Base-by-base conservation (phyloP, 139 green algal genomes). In the Coelastrella sp. region DNA sequence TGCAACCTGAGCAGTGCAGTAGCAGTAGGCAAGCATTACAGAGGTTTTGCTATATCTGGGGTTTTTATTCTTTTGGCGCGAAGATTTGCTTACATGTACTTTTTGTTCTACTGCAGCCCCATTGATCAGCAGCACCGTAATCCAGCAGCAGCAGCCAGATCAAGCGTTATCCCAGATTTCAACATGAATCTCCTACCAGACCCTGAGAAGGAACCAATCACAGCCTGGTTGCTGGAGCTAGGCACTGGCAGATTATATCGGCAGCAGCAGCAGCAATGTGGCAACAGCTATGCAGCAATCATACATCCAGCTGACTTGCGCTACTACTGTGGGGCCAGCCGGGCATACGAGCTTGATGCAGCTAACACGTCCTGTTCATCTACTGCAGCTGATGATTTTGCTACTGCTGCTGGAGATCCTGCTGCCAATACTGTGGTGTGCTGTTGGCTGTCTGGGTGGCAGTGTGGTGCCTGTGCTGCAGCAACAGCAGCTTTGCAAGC, bases 381-480 rank as follows among this genome's bases (percentile, higher is more conserved):
- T 23, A 57, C 45, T 23, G 11, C 45, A 23, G 45, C 11, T 57
- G 45, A 13, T 23, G 45, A 23, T 57, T 13, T 23, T 23, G 27
- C 62, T 69, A 30, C 62, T 41, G 67, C 4, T 57, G 35, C 43
- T 27, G 27, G 11, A 27, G 8, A n/a, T n/a, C n/a, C 69, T 25
- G 40, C 23, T 21, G 69, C 15, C 35, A 21, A 38, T 19, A 25
- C 32, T 11, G 50, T 40, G 30, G 21, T 25, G 19, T 81, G 73
- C 50, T 68, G 73, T 57, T 81, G 34, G 19, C 19, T 81, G 73
- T 81, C 73, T 25, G 73, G 73, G 30, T 38, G 37, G 48, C 73
- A 81, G 73, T 81, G 73, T 41, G 25, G 50, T 50, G 50, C 48
- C 50, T 81, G 73, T 67, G 73, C 73, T 23, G 48, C 48, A 4